Conservation (phyloP, 2,329 filamentous ascomycete genomes). For the Tolypocladium pustulatum region DNA sequence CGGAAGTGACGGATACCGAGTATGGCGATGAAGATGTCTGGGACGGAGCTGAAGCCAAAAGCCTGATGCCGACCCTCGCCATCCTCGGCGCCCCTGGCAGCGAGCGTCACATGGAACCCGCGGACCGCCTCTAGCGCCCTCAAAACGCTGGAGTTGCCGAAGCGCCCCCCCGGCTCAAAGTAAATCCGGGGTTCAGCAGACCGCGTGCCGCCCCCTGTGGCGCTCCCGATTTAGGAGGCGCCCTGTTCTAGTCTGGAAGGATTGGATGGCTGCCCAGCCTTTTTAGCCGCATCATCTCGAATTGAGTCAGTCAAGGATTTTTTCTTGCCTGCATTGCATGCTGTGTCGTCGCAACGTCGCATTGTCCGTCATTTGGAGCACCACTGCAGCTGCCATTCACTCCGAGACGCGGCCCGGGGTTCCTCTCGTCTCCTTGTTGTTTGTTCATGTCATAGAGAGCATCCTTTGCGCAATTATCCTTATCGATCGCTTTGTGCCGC, state of each 20-base stretch:
- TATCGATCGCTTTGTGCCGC: not conserved
- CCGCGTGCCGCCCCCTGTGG: not conserved
- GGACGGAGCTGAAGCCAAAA: not conserved
- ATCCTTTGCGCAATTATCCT: not conserved
- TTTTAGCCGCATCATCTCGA: not conserved
- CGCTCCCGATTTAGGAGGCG: not conserved
- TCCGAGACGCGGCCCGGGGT: not conserved
- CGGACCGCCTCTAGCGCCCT: constrained; percentile 1
- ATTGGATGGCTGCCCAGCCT: not conserved
- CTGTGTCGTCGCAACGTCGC: not conserved
- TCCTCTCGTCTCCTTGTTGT: not conserved
- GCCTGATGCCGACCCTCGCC: not conserved
- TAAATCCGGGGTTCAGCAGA: not conserved
- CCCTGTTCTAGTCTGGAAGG: not conserved
- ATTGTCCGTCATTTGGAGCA: not conserved
- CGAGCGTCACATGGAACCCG: constrained; percentile 1
- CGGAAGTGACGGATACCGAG: too few relatives aligned
- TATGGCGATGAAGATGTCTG: not conserved
- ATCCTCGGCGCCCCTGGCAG: not conserved
- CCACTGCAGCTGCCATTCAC: not conserved
- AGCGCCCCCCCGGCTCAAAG: not conserved
- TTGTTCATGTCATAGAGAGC: not conserved
- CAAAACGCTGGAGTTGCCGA: not conserved
- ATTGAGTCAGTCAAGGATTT: not conserved
- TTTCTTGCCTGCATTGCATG: not conserved